Conservation (phyloP, 345 rosid genomes). For the Dipteronia sinensis region DNA sequence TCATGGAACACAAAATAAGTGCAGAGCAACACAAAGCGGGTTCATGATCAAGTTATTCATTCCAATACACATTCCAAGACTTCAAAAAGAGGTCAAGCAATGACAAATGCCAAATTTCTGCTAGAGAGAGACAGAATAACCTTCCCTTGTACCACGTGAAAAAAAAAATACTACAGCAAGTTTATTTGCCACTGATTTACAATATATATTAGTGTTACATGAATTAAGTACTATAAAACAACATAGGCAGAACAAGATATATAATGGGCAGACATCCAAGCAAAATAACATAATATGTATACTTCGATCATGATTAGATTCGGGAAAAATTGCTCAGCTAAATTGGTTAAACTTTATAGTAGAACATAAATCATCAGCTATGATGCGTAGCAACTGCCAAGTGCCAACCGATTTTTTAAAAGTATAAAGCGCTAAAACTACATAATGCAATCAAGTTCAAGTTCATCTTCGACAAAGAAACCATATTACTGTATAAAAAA, state of each 20-base stretch:
- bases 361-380: not conserved
- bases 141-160: not conserved
- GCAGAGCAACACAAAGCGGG: not conserved
- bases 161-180: not conserved
- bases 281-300: not conserved
- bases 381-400: not conserved
- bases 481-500: conserved; percentile 1
- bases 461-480: conserved; percentile 1
- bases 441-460: conserved; percentile 17
- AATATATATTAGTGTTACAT: not conserved
- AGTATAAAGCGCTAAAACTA: conserved; percentile 1
- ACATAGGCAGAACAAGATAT: not conserved
- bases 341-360: conserved; percentile 2
- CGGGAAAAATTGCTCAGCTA: not conserved
- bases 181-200: not conserved
- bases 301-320: not conserved
- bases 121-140: not conserved
- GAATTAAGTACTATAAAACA: not conserved
- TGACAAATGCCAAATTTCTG: not conserved
- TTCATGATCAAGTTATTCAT: not conserved
- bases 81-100: not conserved
- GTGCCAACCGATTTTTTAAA: conserved; percentile 10
- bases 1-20: not conserved
- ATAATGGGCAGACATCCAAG: not conserved
- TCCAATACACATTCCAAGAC: not conserved